Base-by-base conservation (phyloP, 352 stramenopile genomes). In the Globisporangium rhizosaccharum region DNA sequence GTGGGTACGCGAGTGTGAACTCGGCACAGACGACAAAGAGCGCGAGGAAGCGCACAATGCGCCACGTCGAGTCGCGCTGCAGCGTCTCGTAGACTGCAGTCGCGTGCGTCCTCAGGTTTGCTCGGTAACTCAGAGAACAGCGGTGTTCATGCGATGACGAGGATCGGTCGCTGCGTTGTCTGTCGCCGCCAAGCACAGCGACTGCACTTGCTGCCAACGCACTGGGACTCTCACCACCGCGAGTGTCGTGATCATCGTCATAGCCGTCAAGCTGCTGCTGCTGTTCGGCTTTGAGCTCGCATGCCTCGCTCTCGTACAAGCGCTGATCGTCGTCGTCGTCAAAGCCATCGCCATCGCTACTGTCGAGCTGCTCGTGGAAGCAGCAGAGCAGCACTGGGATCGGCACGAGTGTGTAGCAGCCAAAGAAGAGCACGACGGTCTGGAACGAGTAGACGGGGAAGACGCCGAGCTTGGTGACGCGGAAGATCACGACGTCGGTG, bases 1-100 rank as follows among this genome's bases (percentile, higher is more conserved):
- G 61, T 3, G 76, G 67, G 53, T 82, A 88, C 30, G 61, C 72
- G 51, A 90, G 58, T 17, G 62, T 68, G 51, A 86, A 90, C 58
- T 87, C 75, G 44, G 73, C 75, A 62, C 85, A 69, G 56, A 82
- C 83, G 12, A 80, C 66, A 56, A 84, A 83, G 20, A 85, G 47
- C 42, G 72, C 73, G 54, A 90, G 71, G 55, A 90, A 90, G 10
- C 67, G 72, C 46, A 84, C 67, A 47, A 87, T 51, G 28, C 57
- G 49, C 37, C 65, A 72, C n/a, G 72, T 84, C 0, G 79, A 79
- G 9, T 70, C 56, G 23, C 72, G 68, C 26, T 59, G 59, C 0
- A 87, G 33, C 9, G 66, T 64, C 14, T n/a, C 50, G 28, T 70
- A 70, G 20, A 87, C 39, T 53, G 53, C 25, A 50, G 30, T 62